phyloP scores from a whole-genome alignment of 1,284 basidiomycete genomes.

The Psilocybe mexicana region DNA sequence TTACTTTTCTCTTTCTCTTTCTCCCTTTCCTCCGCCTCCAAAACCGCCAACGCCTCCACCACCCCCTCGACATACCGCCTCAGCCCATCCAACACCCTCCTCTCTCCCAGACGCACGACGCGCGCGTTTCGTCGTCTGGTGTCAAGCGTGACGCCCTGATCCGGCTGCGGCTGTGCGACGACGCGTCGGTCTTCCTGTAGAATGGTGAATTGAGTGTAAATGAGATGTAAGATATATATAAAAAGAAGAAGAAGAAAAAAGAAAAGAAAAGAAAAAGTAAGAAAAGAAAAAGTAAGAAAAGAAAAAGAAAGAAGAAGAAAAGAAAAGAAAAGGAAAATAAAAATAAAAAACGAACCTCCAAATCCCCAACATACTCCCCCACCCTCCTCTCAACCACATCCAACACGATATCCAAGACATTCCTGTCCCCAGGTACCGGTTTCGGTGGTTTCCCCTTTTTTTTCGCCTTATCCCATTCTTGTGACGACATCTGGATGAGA shows the following conservation, averaged over 20 bases:
- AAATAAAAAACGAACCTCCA: neutral
- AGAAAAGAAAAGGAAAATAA: constrained; percentile 21
- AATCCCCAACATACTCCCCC: constrained; percentile 55
- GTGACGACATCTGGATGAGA: constrained; percentile 50
- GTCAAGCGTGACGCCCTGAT: constrained; percentile 45
- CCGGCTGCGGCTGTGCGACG: constrained; percentile 32
- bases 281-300: neutral
- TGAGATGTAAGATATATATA: too few species aligned
- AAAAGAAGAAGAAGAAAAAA: too few species aligned
- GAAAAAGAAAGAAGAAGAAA: neutral
- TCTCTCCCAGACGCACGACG: constrained; percentile 81
- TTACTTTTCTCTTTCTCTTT: neutral
- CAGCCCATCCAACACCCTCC: constrained; percentile 58
- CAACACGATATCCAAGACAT: constrained; percentile 46
- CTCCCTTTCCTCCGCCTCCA: neutral
- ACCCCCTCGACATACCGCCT: constrained; percentile 28
- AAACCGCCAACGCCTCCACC: neutral
- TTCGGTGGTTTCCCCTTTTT: constrained; percentile 81
- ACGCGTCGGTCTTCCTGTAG: constrained; percentile 53
- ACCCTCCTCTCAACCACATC: constrained; percentile 54
- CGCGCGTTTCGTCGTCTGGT: constrained; percentile 51
- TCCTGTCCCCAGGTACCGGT: constrained; percentile 53
- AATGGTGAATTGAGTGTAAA: too few species aligned
- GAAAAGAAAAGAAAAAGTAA: too few species aligned
- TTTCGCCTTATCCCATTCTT: constrained; percentile 66